Evolutionary conservation across 495 filamentous ascomycete species (phyloP), one percentile per base, ranked within the genome.

Genomic region (Penicillium waksmanii): DNA sequence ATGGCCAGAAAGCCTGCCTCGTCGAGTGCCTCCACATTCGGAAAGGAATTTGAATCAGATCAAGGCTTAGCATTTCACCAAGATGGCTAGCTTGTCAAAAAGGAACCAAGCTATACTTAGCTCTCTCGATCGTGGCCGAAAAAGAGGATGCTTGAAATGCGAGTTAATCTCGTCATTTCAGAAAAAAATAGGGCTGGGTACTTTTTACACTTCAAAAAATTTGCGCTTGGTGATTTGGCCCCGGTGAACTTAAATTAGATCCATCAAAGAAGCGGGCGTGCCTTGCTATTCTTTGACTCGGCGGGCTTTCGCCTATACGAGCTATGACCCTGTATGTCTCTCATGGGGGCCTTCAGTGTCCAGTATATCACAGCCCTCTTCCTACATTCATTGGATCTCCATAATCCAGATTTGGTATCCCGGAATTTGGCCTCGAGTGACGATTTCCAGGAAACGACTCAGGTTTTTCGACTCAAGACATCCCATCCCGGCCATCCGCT

Each of bases 351-450:
- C 10, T 18, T 33, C 3, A 12, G 5, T 31, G 40, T 7, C 18
- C 34, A 43, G 17, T 31, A 21, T 46, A 21, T n/a, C n/a, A 46
- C 3, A 38, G 2, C 42, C 43, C 43, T 8, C 12, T 17, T 3
- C 27, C 31, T 5, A n/a, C 17, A 27, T 27, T 17, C 4, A 49
- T 56, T 53, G 38, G 53, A 42, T 6, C 31, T 54, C 48, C n/a
- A 35, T n/a, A n/a, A n/a, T 36, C 53, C 48, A 25, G 53, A n/a
- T n/a, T n/a, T n/a, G 53, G 19, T 19, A 25, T 19, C 51, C 52
- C 48, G 47, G 58, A 38, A 18, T 15, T 48, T 31, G 47, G 35
- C 33, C 31, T 44, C 53, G 54, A 31, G 36, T 57, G 55, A 51
- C 36, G 46, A 38, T 38, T 5, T 38, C 12, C 12, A 57, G 11